phyloP scores from a whole-genome alignment of 192 early-diverging fungal genomes.

The Diversispora epigaea region DNA sequence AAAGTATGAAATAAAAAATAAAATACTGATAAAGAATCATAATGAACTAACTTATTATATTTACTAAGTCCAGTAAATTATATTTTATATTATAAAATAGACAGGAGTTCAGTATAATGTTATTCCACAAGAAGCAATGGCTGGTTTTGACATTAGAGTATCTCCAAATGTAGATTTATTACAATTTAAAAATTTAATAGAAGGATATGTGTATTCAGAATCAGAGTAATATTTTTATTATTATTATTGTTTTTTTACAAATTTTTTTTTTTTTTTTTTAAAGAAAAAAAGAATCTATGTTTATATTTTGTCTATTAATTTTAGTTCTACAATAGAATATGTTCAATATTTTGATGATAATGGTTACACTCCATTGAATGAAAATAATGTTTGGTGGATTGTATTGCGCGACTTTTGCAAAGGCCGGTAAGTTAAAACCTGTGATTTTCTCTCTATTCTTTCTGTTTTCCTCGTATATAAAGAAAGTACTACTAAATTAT shows the following conservation, averaged over 20 bases:
- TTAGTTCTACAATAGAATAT: constrained; percentile 61
- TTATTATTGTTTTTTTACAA: no score
- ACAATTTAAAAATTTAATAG: constrained; percentile 56
- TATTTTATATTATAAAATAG: constrained; percentile 17
- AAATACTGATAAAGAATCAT: no score
- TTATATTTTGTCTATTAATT: background rate
- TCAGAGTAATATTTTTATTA: constrained; percentile 39
- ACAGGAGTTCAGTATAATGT: constrained; percentile 79
- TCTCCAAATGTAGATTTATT: constrained; percentile 65
- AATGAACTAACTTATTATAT: no score
- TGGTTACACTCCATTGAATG: constrained; percentile 53
- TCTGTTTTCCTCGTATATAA: background rate
- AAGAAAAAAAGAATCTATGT: background rate
- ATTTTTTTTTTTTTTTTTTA: background rate
- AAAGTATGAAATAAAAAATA: constrained; percentile 33
- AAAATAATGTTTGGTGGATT: constrained; percentile 68
- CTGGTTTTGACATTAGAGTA: constrained; percentile 76
- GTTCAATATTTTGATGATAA: constrained; percentile 63
- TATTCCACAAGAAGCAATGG: constrained; percentile 67
- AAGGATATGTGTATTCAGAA: constrained; percentile 44
- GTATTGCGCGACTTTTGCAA: constrained; percentile 58
- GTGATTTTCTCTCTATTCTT: background rate
- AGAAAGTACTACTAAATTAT: background rate
- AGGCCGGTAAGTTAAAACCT: constrained; percentile 37
- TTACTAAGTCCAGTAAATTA: background rate